Evolutionary conservation across 1,284 basidiomycete genomes (phyloP).

Genomic region (Retiboletus flavoniger): DNA sequence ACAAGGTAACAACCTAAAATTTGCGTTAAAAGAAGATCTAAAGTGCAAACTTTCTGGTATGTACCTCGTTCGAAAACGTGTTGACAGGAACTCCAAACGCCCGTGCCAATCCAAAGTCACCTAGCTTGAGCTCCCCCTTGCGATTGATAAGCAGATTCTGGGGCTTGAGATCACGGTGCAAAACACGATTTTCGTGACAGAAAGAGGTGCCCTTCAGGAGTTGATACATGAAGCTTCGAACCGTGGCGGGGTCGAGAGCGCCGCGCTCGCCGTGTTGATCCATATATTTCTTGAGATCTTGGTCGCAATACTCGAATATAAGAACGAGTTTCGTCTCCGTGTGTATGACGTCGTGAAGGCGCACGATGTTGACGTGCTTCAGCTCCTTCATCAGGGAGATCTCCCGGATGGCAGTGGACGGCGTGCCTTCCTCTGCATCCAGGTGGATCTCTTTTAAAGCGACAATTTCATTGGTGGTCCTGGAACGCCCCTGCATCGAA

Average conservation of each 20-base stretch:
- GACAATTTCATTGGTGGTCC: slow-evolving; percentile 87
- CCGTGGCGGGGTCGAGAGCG: slow-evolving; percentile 90
- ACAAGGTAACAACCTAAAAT: slow-evolving; percentile 89
- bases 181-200: slow-evolving; percentile 97
- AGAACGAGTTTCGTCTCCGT: slow-evolving; percentile 98
- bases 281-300: slow-evolving; percentile 99
- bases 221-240: slow-evolving; percentile 97
- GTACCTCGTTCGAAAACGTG: slow-evolving; percentile 92
- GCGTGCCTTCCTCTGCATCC: slow-evolving; percentile 93
- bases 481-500: slow-evolving; percentile 66
- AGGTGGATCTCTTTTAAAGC: slow-evolving; percentile 94
- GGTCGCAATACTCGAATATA: slow-evolving; percentile 98
- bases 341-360: slow-evolving; percentile 97
- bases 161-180: slow-evolving; percentile 97
- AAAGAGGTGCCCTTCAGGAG: slow-evolving; percentile 97
- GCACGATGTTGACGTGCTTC: slow-evolving; percentile 92
- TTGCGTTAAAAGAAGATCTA: slow-evolving; percentile 7
- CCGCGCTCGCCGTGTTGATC: slow-evolving; percentile 96
- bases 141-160: slow-evolving; percentile 98
- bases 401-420: slow-evolving; percentile 92
- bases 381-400: slow-evolving; percentile 97
- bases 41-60: slow-evolving; percentile 18
- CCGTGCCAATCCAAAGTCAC: slow-evolving; percentile 91
- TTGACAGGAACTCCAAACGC: slow-evolving; percentile 97
- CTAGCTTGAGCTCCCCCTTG: slow-evolving; percentile 96